Base-by-base conservation (phyloP, 2,329 filamentous ascomycete species). In the Penicillium sp. region DNA sequence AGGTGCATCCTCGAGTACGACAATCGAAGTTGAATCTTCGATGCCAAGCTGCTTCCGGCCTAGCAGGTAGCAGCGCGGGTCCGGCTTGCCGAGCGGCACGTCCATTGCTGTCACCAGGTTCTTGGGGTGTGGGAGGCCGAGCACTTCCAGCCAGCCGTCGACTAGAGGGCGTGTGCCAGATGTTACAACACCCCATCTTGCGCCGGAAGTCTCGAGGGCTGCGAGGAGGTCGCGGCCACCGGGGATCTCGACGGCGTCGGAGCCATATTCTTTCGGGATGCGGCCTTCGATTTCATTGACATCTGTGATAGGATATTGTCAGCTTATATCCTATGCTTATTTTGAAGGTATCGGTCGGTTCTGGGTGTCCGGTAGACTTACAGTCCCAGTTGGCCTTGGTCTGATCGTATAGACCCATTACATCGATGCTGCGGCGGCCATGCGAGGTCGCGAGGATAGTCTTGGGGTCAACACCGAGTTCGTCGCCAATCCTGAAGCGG, bases 371-470 rank as follows among this genome's bases (percentile, higher is more conserved):
- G 19, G 12, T 56, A 38, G 50, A 85, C 90, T 78, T 78, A 95
- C 91, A 96, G 63, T 96, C 91, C 91, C 90, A 93, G 67, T 89
- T 97, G 42, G 94, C 94, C 72, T 91, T 91, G 66, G 90, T 87
- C 17, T 91, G 89, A 61, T 90, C 88, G 58, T 96, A 84, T 29
- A 93, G 80, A 72, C 85, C 85, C 58, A 99, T 82, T 3, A 89
- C 86, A 68, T 99, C 94, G 69, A 97, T 96, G 65, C 87, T 91
- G 58, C 94, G 82, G 59, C 93, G 86, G 61, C 94, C 94, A 76
- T 99, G 94, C 6, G 92, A 96, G 10, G 91, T 96, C 68, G 91
- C 84, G 27, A 97, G 83, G 67, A 99, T 97, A 46, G 89, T 84
- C 48, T 88, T 82, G n/a, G 91, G 90, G 64, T 91, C 86, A 23